These are phyloP conservation scores for Kodamaea sp. DNA, from an alignment of 1,139 yeast species.

Conservation along the genomic window DNA sequence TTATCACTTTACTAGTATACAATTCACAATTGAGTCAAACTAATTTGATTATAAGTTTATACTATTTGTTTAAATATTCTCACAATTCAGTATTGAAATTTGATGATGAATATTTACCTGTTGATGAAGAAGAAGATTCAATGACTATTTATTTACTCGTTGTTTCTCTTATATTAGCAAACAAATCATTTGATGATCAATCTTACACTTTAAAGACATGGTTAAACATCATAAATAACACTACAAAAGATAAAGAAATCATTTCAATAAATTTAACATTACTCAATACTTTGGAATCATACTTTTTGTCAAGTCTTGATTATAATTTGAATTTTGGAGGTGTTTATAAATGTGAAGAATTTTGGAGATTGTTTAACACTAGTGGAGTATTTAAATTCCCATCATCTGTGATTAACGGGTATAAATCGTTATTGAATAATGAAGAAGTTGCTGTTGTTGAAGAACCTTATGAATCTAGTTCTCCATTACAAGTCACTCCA, in stretches of 20 bases:
- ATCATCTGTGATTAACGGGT: slow-evolving; percentile 19
- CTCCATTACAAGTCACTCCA: no score
- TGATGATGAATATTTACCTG: slow-evolving; percentile 3
- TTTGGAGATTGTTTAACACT: slow-evolving; percentile 21
- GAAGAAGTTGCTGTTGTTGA: no score
- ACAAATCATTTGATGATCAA: slow-evolving; percentile 50
- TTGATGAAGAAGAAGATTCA: slow-evolving; percentile 15
- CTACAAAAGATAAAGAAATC: slow-evolving; percentile 4
- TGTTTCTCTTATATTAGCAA: slow-evolving; percentile 41
- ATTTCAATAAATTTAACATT: slow-evolving; percentile 18
- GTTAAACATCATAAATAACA: slow-evolving; percentile 25
- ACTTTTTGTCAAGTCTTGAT: slow-evolving; percentile 28
- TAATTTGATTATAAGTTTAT: slow-evolving; percentile 30
- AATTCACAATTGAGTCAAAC: slow-evolving; percentile 30
- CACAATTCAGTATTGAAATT: slow-evolving; percentile 12
- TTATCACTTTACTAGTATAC: slow-evolving; percentile 19
- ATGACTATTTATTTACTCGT: slow-evolving; percentile 27
- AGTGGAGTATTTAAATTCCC: slow-evolving; percentile 11
- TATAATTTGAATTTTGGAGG: slow-evolving; percentile 27
- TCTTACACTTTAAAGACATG: slow-evolving; percentile 53
- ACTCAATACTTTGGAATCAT: slow-evolving; percentile 28
- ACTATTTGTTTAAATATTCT: slow-evolving; percentile 29
- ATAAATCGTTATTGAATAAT: slow-evolving; percentile 7
- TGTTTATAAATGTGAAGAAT: slow-evolving; percentile 19
- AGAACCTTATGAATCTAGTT: no score